Conservation (phyloP, 495 filamentous ascomycete species). For the Pseudevernia furfuracea region DNA sequence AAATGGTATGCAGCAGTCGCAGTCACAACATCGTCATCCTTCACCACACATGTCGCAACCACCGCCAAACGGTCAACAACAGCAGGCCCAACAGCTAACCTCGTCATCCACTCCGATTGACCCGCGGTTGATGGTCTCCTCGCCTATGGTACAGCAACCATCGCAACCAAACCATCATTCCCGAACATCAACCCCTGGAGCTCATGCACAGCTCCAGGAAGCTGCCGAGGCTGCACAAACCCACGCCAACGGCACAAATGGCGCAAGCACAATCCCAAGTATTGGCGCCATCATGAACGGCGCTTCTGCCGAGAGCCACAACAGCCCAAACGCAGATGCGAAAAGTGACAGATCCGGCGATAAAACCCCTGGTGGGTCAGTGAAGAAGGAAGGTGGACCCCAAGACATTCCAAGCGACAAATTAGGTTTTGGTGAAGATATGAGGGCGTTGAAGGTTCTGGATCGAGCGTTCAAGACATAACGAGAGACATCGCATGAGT, state of each 20-base stretch:
- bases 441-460: constrained; percentile 56
- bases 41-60: constrained; percentile 19
- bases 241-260: constrained; percentile 17
- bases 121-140: constrained; percentile 24
- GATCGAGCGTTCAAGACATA: constrained; percentile 36
- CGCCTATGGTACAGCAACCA: constrained; percentile 19
- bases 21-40: constrained; percentile 16
- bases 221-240: constrained; percentile 4
- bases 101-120: constrained; percentile 26
- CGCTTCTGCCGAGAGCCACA: constrained; percentile 26
- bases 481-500: constrained; percentile 5
- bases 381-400: constrained; percentile 19
- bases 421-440: constrained; percentile 47
- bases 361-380: constrained; percentile 14
- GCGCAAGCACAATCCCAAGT: constrained; percentile 41
- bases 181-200: constrained; percentile 13
- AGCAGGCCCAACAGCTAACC: constrained; percentile 15
- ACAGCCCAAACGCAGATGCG: constrained; percentile 16
- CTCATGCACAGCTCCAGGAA: constrained; percentile 15
- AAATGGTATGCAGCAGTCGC: constrained; percentile 17
- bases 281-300: constrained; percentile 47
- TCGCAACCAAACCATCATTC: constrained; percentile 8
- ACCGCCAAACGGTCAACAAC: constrained; percentile 16
- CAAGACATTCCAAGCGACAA: constrained; percentile 24
- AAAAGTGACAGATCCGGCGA: constrained; percentile 18